A percentile compares a stretch with the other conserved stretches of the same genome.
These are phyloP conservation scores for Vaccinium vitisidaea DNA, from an alignment of 148 eudicot species.

Conservation along the genomic window DNA sequence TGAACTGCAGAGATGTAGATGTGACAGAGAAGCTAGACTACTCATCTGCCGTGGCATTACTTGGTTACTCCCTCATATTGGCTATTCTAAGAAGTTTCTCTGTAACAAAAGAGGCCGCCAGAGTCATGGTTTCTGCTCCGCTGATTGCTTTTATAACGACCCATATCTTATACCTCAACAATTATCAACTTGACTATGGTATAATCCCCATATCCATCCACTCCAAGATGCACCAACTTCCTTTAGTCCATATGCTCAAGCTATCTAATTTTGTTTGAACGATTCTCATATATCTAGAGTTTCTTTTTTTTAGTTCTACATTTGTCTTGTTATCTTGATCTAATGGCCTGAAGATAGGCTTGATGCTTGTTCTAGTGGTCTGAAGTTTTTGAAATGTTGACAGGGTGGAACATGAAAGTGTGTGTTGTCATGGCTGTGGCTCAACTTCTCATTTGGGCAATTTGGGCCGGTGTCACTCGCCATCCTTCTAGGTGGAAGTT, in stretches of 20 bases:
- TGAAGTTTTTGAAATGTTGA: slow-evolving; percentile 9
- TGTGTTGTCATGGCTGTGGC: slow-evolving; percentile 70
- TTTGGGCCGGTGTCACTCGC: slow-evolving; percentile 68
- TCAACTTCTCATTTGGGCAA: slow-evolving; percentile 71
- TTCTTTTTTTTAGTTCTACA: background rate
- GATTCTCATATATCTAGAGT: background rate
- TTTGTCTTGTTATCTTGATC: background rate
- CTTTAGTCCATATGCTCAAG: background rate
- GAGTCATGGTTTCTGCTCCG: slow-evolving; percentile 84
- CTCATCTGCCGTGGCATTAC: slow-evolving; percentile 76
- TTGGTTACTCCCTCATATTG: slow-evolving; percentile 75
- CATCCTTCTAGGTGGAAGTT: slow-evolving; percentile 86
- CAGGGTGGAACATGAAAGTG: slow-evolving; percentile 96
- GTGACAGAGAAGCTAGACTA: slow-evolving; percentile 83
- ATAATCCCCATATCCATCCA: slow-evolving; percentile 25
- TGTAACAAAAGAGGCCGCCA: slow-evolving; percentile 61
- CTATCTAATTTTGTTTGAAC: background rate
- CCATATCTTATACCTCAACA: slow-evolving; percentile 76
- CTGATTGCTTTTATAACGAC: slow-evolving; percentile 63
- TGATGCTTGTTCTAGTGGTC: background rate
- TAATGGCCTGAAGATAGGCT: background rate
- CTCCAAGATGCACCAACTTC: background rate
- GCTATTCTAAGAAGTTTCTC: slow-evolving; percentile 69
- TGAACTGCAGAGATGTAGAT: slow-evolving; percentile 66
- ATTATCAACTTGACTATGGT: slow-evolving; percentile 77